Evolutionary conservation across 2,329 filamentous ascomycete species (phyloP), one percentile per base, ranked within the genome.

Genomic region (Alternaria conjuncta): DNA sequence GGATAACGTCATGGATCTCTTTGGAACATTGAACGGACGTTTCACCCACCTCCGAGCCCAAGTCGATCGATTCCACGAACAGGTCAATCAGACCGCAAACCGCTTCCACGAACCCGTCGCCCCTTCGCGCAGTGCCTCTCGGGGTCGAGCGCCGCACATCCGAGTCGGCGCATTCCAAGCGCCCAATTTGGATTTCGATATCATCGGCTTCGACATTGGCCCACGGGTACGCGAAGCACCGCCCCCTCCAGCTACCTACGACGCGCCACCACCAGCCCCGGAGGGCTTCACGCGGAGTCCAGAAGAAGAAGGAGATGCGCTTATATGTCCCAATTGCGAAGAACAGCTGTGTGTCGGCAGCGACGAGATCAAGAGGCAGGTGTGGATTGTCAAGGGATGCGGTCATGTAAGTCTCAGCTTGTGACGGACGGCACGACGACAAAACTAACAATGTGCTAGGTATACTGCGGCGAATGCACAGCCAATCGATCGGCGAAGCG

Each of bases 361-460:
- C 0, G 84, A 85, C 21, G 84, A 86, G 26, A 77, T 83, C 32
- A 94, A 97, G 80, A 90, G 92, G 75, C 92, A 97, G 73, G 95
- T 98, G 66, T 98, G 94, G 94, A 91, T 96, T 1, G 86, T 96
- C 36, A 97, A 94, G 80, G 86, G 86, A 55, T 99, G 96, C 78
- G 96, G 96, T 68, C 96, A 99, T 82, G 96, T 98, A 86, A 79
- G 87, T 84, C 45, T 9, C 3, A 9, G 15, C 7, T 28, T 46
- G 11, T 20, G 11, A 28, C 23, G 25, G 20, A 26, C 3, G n/a
- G 30, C 18, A 30, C 15, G 7, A 30, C 32, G 18, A 28, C 8
- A 6, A 36, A 44, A 25, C 20, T 60, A 25, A 55, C 20, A 45
- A 13, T 6, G 10, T 6, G 10, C 15, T 57, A 86, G 84, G 83